Evolutionary conservation across 2,329 filamentous ascomycete species (phyloP), one percentile per base, ranked within the genome.

Genomic region (Alternaria gansuensis): DNA sequence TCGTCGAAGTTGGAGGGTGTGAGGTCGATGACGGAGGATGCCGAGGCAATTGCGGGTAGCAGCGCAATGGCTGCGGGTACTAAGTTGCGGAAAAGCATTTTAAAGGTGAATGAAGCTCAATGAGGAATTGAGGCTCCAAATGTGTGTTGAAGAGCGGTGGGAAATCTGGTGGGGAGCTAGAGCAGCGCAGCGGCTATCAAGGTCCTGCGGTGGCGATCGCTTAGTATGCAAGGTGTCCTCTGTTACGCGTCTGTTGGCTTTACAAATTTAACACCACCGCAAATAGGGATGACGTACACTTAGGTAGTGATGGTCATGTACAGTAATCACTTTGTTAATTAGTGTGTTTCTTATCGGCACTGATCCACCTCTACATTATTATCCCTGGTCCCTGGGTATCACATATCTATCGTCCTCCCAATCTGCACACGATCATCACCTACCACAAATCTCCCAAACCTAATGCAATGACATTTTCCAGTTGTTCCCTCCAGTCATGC

Each of bases 1-100:
- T 89, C 82, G 83, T 98, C 94, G 78, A 99, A 99, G 84, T 97
- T 99, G 72, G 83, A 83, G 55, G 94, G 93, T 60, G 90, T 88
- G 62, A 99, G 89, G 79, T 98, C 94, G 71, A 96, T 84, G 65
- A 99, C 95, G 56, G 91, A 90, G 55, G 92, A 95, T 71, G 88
- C 88, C 72, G 91, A 89, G 60, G 65, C 62, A 54, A 76, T 64
- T 49, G 69, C 68, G 41, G 73, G 67, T 11, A 77, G 71, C 54
- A 76, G 69, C 52, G 73, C 70, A 54, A 77, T 62, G 48, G 66
- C 71, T 43, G 70, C 71, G 33, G 75, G 71, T 59, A 77, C 60
- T 21, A 76, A 33, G 56, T 61, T 66, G 41, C 67, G 73, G 65
- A 77, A 69, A 49, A 76, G 66, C 75, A 77, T 77, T 26, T 48